Base-by-base conservation (phyloP, 2,329 filamentous ascomycete genomes). In the Trichoderma guizhouense region DNA sequence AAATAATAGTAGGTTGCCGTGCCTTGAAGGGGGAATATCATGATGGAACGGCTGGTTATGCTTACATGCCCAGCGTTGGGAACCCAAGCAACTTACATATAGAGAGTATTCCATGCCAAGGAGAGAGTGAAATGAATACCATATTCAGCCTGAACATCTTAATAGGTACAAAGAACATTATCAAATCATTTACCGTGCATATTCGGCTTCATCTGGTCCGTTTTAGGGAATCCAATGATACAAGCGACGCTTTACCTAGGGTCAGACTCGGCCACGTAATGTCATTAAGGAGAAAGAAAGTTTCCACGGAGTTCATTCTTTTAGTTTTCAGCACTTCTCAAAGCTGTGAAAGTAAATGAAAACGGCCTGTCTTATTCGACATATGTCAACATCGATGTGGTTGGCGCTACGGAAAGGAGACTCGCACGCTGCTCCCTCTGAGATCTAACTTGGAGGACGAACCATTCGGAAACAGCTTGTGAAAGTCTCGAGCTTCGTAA, bases 11-110 rank as follows among this genome's bases (percentile, higher is more conserved):
- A 7, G 11, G n/a, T 24, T 51, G 47, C n/a, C 47, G n/a, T 51
- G 47, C 5, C 5, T 21, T 6, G 5, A 21, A 21, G n/a, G 0
- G 0, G n/a, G n/a, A 24, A 21, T 14, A 14, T 11, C 9, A 12
- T 24, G 47, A 51, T 51, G n/a, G n/a, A 51, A 21, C n/a, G 3
- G 2, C 43, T 51, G 5, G 21, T 21, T 53, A 11, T 24, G 21
- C 3, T 53, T 24, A 53, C 47, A 7, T 24, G 3, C 11, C 2
- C 47, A 43, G 5, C 11, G 21, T 21, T 24, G 11, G 21, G 21
- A 53, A 14, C 21, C 11, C 0, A 21, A 7, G 5, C n/a, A 51
- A 51, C n/a, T 9, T n/a, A 12, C 9, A 51, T 9, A 51, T 5
- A 14, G n/a, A n/a, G 43, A 51, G n/a, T 12, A 12, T 51, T 51